phyloP scores from a whole-genome alignment of 108 stramenopile genomes.

The Nannochloropsis oceanica region DNA sequence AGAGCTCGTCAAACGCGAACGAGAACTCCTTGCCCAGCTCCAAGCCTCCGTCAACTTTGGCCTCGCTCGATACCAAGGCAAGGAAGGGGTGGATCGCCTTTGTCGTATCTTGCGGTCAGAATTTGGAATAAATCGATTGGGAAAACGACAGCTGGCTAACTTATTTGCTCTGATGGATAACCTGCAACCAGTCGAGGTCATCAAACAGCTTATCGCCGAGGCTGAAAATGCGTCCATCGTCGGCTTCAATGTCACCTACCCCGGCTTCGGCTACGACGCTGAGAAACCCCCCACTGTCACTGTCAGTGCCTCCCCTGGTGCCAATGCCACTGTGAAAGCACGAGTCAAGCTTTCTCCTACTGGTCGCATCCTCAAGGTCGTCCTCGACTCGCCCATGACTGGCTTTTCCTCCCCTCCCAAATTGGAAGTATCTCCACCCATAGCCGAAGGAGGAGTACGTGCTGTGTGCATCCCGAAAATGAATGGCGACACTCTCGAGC shows the following conservation, averaged over 20 bases:
- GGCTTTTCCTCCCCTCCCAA: conserved; percentile 12
- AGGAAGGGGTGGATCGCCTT: conserved; percentile 16
- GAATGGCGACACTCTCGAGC: conserved; percentile 27
- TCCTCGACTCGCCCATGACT: conserved; percentile 6
- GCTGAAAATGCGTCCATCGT: conserved; percentile 25
- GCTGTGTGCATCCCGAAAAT: conserved; percentile 3
- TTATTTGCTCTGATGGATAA: conserved; percentile 22
- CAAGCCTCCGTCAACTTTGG: conserved; percentile 27
- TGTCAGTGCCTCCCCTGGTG: conserved; percentile 5
- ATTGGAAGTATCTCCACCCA: conserved; percentile 10
- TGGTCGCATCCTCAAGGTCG: conserved; percentile 19
- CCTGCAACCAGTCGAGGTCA: conserved; percentile 27
- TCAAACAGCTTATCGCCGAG: conserved; percentile 27
- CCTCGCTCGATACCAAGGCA: conserved; percentile 27
- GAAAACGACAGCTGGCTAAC: conserved; percentile 25
- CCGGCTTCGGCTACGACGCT: conserved; percentile 9
- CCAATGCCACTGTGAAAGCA: conserved; percentile 4
- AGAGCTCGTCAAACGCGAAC: neutral
- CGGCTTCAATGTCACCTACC: conserved; percentile 4
- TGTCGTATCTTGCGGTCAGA: conserved; percentile 18
- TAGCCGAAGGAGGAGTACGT: neutral
- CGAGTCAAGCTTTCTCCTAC: conserved; percentile 6
- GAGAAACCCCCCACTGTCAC: conserved; percentile 17
- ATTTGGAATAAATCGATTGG: conserved; percentile 15
- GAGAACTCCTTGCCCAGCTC: neutral